These are phyloP conservation scores for Cladosporium austrohemisphaericum DNA, from an alignment of 2,329 filamentous ascomycete species.

Conservation along the genomic window DNA sequence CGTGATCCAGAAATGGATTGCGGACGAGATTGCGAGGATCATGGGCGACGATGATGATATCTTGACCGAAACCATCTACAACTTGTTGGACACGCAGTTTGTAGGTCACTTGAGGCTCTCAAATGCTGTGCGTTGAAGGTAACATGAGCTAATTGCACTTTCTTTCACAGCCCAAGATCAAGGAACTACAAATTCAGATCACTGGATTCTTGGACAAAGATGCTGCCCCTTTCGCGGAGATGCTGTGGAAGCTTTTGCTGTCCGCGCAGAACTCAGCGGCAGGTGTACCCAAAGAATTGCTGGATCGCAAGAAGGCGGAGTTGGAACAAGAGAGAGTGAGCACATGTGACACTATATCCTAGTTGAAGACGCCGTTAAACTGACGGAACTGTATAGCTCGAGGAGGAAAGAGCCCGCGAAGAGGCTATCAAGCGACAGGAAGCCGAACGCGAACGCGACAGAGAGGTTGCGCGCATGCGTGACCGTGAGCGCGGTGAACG, in stretches of 20 bases:
- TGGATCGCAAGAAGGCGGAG: slow-evolving; percentile 95
- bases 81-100: slow-evolving; percentile 67
- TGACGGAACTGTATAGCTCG: slow-evolving; percentile 56
- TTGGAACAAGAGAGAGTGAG: slow-evolving; percentile 88
- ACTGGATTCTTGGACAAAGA: slow-evolving; percentile 95
- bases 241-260: slow-evolving; percentile 85
- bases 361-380: not conserved
- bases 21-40: slow-evolving; percentile 78
- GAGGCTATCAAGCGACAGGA: slow-evolving; percentile 68
- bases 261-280: slow-evolving; percentile 85
- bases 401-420: slow-evolving; percentile 77
- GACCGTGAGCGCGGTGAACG: slow-evolving; percentile 54
- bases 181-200: slow-evolving; percentile 88
- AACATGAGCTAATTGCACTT: slow-evolving; percentile 4
- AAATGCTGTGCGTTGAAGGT: too few relatives aligned
- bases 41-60: slow-evolving; percentile 93
- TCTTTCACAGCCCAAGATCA: slow-evolving; percentile 81
- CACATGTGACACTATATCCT: not conserved
- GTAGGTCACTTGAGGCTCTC: slow-evolving; percentile 51
- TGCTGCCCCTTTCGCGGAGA: slow-evolving; percentile 82
- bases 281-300: slow-evolving; percentile 87
- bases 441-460: slow-evolving; percentile 66
- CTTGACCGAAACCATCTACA: slow-evolving; percentile 78
- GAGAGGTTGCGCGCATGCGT: slow-evolving; percentile 64
- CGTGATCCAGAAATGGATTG: slow-evolving; percentile 99